Evolutionary conservation across 2,329 filamentous ascomycete genomes (phyloP).

Genomic region (Aspergillus ibericus): DNA sequence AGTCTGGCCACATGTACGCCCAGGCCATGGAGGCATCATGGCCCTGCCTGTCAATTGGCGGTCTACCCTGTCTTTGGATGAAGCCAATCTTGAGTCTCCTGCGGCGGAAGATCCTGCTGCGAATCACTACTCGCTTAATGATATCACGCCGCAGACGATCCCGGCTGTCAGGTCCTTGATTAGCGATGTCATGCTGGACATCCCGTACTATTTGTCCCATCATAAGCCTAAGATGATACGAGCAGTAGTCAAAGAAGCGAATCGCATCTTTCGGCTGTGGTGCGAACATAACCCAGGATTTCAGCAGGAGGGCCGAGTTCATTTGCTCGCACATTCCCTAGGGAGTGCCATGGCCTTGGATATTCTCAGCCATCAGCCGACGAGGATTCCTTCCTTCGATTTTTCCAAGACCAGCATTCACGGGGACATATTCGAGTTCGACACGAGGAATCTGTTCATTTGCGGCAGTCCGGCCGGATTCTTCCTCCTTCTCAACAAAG

Average conservation of each 20-base stretch:
- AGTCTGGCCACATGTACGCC: conserved; percentile 73
- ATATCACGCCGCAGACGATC: conserved; percentile 88
- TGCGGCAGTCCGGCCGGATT: conserved; percentile 89
- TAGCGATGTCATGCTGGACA: conserved; percentile 96
- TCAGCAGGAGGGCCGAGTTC: conserved; percentile 74
- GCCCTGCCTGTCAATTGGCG: conserved; percentile 94
- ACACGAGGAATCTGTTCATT: conserved; percentile 85
- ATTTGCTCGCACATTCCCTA: conserved; percentile 89
- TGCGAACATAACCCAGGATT: conserved; percentile 91
- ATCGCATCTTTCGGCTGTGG: conserved; percentile 94
- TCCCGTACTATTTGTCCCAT: conserved; percentile 95
- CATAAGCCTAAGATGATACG: conserved; percentile 94
- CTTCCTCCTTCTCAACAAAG: conserved; percentile 81
- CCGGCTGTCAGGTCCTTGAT: conserved; percentile 92
- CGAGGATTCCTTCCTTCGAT: conserved; percentile 56
- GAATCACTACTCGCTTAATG: conserved; percentile 69
- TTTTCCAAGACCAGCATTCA: conserved; percentile 42
- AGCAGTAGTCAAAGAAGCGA: conserved; percentile 85
- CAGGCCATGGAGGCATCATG: conserved; percentile 87
- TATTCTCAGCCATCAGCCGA: conserved; percentile 86
- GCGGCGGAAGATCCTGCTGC: conserved; percentile 54
- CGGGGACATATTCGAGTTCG: conserved; percentile 76
- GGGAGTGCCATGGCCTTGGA: conserved; percentile 95
- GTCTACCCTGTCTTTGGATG: conserved; percentile 81
- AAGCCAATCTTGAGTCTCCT: conserved; percentile 63